phyloP scores from a whole-genome alignment of 768 basidiomycete genomes.

The Mycena filopes region DNA sequence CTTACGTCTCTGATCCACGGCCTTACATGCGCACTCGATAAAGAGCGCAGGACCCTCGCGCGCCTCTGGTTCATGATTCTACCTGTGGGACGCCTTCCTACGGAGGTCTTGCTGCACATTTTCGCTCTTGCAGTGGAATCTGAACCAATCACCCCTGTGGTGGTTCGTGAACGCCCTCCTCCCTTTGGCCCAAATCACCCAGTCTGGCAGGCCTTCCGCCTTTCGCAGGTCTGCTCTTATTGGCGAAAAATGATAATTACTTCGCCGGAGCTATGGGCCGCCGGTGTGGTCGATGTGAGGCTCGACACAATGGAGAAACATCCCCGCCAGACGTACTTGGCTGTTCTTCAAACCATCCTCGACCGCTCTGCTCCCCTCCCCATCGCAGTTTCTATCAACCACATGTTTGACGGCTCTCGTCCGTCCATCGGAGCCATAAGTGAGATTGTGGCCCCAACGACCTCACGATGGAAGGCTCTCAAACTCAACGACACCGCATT shows the following conservation, averaged over 20 bases:
- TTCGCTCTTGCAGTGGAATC: not conserved
- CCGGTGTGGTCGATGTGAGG: slow-evolving; percentile 1
- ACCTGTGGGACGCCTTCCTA: slow-evolving; percentile 10
- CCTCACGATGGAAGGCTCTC: not conserved
- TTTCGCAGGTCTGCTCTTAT: slow-evolving; percentile 10
- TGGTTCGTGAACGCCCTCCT: not conserved
- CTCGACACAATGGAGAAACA: not conserved
- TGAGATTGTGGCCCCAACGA: not conserved
- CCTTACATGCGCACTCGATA: not conserved
- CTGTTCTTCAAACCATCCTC: not conserved
- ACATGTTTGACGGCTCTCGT: not conserved
- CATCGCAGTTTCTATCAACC: slow-evolving; percentile 1
- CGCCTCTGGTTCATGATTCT: not conserved
- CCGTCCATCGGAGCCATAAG: not conserved
- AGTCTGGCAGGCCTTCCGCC: not conserved
- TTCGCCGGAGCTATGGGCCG: slow-evolving; percentile 9
- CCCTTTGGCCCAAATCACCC: not conserved
- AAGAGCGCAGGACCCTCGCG: slow-evolving; percentile 8
- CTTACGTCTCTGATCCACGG: not conserved
- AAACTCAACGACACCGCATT: not conserved
- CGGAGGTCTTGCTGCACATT: slow-evolving; percentile 17
- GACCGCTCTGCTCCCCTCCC: slow-evolving; percentile 12
- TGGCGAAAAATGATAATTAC: slow-evolving; percentile 9
- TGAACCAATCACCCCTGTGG: too few species aligned
- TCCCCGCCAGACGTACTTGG: not conserved